Conservation (phyloP, 352 stramenopile species). For the Phytophthora pistaciae region DNA sequence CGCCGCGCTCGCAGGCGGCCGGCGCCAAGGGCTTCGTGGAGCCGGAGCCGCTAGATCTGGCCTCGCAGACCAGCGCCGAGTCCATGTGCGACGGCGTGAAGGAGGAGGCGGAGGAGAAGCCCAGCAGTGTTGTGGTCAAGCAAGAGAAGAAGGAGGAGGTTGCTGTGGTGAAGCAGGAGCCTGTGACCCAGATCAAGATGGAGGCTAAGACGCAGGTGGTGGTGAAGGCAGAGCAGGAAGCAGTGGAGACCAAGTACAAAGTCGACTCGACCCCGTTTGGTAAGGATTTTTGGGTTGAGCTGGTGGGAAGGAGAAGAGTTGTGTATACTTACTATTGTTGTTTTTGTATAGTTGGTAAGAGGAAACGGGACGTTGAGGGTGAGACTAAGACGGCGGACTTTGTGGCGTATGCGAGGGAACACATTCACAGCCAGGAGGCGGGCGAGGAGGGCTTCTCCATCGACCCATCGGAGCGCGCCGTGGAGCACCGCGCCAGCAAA, state of each 20-base stretch:
- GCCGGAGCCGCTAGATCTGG: constrained; percentile 56
- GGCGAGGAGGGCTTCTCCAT: constrained; percentile 89
- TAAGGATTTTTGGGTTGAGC: neutral
- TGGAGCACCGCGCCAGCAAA: constrained; percentile 87
- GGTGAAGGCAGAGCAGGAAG: too few relatives aligned
- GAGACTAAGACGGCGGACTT: constrained; percentile 44
- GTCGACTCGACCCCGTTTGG: neutral
- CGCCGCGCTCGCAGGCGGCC: constrained; percentile 42
- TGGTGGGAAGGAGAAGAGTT: too few relatives aligned
- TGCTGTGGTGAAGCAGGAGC: neutral
- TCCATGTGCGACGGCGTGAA: constrained; percentile 17
- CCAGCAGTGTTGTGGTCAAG: too few relatives aligned
- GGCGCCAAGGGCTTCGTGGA: constrained; percentile 31
- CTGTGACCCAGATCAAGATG: neutral
- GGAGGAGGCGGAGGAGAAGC: constrained; percentile 22
- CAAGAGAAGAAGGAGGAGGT: neutral
- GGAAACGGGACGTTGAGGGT: constrained; percentile 37
- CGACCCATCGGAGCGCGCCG: constrained; percentile 82
- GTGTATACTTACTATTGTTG: too few relatives aligned
- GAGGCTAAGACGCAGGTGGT: neutral
- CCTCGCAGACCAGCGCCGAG: constrained; percentile 16
- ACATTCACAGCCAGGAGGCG: constrained; percentile 82
- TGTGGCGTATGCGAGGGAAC: constrained; percentile 79
- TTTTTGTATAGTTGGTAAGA: constrained; percentile 28
- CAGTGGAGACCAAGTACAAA: neutral